Evolutionary conservation across 2,329 filamentous ascomycete species (phyloP).

Genomic region (Aspergillus texensis): DNA sequence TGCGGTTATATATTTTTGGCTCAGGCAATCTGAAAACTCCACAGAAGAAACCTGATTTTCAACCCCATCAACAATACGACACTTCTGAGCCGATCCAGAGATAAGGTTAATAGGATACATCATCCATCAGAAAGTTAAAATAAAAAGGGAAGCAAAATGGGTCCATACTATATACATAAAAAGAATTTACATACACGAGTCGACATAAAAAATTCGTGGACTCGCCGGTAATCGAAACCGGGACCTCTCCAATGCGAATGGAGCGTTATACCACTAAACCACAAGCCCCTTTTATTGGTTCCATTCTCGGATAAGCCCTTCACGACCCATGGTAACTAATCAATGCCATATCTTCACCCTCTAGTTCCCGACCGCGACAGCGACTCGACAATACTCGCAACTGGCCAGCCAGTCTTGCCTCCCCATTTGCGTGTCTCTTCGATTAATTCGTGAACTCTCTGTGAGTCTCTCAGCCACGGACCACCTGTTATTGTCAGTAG

Average conservation of each 20-base stretch:
- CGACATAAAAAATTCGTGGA: constrained; percentile 5
- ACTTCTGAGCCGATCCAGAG: neutral
- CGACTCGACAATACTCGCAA: neutral
- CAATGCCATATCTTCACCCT: neutral
- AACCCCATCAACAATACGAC: neutral
- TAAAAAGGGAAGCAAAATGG: no score
- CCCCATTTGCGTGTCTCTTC: constrained; percentile 8
- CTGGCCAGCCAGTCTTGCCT: constrained; percentile 12
- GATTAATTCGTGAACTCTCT: constrained; percentile 1
- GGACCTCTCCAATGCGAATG: constrained; percentile 18
- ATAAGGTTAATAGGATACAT: no score
- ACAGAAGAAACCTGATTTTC: no score
- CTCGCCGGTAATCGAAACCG: constrained; percentile 18
- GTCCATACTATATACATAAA: neutral
- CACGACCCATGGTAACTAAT: neutral
- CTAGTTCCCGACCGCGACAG: neutral
- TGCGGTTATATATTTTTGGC: neutral
- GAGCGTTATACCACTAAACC: constrained; percentile 16
- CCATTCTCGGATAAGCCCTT: neutral
- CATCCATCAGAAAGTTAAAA: no score
- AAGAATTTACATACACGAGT: neutral
- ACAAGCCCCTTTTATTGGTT: constrained; percentile 9
- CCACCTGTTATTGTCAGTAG: constrained; percentile 16
- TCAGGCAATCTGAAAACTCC: fast-evolving
- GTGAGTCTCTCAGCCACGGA: constrained; percentile 15